These are phyloP conservation scores for Leersia perrieri DNA, from an alignment of 176 grass and related monocot species.

Conservation along the genomic window DNA sequence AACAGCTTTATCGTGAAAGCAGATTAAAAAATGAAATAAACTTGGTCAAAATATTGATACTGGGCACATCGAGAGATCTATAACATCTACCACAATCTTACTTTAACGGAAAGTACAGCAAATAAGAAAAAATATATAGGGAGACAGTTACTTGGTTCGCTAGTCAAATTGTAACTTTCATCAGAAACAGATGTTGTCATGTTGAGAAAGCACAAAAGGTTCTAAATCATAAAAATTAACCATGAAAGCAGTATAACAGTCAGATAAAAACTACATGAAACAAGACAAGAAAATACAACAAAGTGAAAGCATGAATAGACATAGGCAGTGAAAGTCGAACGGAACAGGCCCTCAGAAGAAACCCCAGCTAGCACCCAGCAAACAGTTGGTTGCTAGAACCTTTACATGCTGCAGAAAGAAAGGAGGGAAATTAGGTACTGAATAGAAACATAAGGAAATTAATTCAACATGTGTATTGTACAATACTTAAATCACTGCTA, in stretches of 20 bases:
- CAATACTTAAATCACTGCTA: not conserved
- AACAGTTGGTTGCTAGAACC: constrained; percentile 41
- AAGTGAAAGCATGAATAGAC: constrained; percentile 11
- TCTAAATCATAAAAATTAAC: constrained; percentile 38
- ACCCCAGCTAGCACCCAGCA: constrained; percentile 39
- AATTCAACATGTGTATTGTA: not conserved
- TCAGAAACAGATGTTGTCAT: constrained; percentile 6
- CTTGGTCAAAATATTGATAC: not conserved
- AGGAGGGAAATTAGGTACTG: constrained; percentile 23
- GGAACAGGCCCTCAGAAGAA: constrained; percentile 28
- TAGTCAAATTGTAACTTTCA: constrained; percentile 31
- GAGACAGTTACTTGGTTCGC: not conserved
- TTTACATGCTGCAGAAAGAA: constrained; percentile 44
- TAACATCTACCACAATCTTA: not conserved
- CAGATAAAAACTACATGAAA: constrained; percentile 7
- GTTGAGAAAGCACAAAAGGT: constrained; percentile 17
- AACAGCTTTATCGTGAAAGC: not conserved
- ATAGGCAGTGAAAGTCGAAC: constrained; percentile 3
- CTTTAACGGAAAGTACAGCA: constrained; percentile 2
- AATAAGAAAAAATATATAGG: not conserved
- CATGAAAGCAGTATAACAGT: constrained; percentile 4
- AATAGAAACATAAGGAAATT: constrained; percentile 2
- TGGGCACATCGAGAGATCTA: not conserved
- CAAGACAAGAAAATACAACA: constrained; percentile 34
- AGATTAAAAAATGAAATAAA: not conserved